Evolutionary conservation across 441 rosid species (phyloP), one percentile per base, ranked within the genome.

Genomic region (Biscutella laevigata): DNA sequence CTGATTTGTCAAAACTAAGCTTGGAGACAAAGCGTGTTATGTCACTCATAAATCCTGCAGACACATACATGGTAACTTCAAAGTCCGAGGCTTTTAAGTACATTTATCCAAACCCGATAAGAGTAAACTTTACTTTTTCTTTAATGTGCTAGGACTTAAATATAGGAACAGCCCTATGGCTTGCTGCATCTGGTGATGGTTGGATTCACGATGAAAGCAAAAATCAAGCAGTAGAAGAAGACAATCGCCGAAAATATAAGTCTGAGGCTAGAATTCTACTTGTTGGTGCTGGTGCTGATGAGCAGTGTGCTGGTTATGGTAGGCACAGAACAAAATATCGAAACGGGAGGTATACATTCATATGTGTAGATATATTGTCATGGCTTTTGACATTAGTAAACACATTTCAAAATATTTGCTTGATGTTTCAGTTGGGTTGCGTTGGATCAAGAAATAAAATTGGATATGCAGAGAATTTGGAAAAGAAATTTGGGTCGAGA

Each of bases 391-490:
- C n/a, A n/a, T n/a, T n/a, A n/a, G n/a, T n/a, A n/a, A n/a, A n/a
- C n/a, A n/a, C n/a, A n/a, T n/a, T n/a, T n/a, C n/a, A n/a, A n/a
- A n/a, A n/a, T n/a, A n/a, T n/a, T n/a, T n/a, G n/a, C n/a, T n/a
- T n/a, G n/a, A n/a, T n/a, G n/a, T n/a, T 10, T 32, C 65, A 90
- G 98, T 57, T 87, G 96, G 98, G 59, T 48, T 45, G 86, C 76
- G 7, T 78, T 90, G 42, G 71, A 87, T 35, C 82, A 83, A 71
- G 98, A 90, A 66, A 90, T 90, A 96, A 90, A 86, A 71, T 57
- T 90, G 77, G 98, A 90, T 72, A 78, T 87, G 95, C 96, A 87
- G 72, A 81, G 98, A 53, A 90, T 90, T 30, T 90, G 98, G 98
- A 90, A 83, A 70, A 74, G 96, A 64, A 87, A 90, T 61, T 78